Percentiles rank a stretch among this genome's conserved stretches.
These are phyloP conservation scores for Aspergillus tubingensis DNA, from an alignment of 2,329 filamentous ascomycete species.

Conservation along the genomic window DNA sequence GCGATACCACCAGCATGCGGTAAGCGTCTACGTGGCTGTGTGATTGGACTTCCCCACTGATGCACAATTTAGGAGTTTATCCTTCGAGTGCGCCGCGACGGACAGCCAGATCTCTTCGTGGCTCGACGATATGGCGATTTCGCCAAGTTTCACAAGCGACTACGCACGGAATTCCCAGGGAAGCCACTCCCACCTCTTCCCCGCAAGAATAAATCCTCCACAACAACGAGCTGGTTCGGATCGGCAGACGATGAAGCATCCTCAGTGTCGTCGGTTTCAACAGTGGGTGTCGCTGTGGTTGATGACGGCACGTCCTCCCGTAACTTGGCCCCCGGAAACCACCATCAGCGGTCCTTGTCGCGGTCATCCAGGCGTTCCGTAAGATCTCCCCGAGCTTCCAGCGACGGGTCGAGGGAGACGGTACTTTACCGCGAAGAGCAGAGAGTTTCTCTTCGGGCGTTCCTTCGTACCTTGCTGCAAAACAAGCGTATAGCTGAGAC, in stretches of 20 bases:
- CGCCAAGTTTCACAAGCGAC: slow-evolving; percentile 70
- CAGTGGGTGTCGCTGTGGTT: slow-evolving; percentile 55
- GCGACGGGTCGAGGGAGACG: slow-evolving; percentile 51
- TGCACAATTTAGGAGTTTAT: slow-evolving; percentile 72
- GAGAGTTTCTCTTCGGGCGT: slow-evolving; percentile 86
- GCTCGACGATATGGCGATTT: slow-evolving; percentile 90
- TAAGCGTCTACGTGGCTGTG: slow-evolving; percentile 46
- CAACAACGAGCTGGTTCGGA: slow-evolving; percentile 61
- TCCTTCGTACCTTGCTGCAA: slow-evolving; percentile 80
- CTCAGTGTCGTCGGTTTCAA: slow-evolving; percentile 79
- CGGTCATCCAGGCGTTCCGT: slow-evolving; percentile 32
- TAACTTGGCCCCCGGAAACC: slow-evolving; percentile 33
- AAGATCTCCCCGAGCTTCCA: slow-evolving; percentile 37
- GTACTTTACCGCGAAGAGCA: slow-evolving; percentile 83
- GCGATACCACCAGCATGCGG: slow-evolving; percentile 86
- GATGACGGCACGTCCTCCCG: slow-evolving; percentile 40
- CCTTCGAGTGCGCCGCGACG: slow-evolving; percentile 77
- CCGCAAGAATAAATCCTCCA: slow-evolving; percentile 85
- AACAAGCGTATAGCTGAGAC: slow-evolving; percentile 83
- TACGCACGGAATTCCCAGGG: slow-evolving; percentile 84
- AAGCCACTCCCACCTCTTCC: slow-evolving; percentile 85
- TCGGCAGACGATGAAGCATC: slow-evolving; percentile 70
- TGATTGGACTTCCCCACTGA: slow-evolving; percentile 7
- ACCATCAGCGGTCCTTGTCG: slow-evolving; percentile 30
- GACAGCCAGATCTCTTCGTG: slow-evolving; percentile 74